Conservation (phyloP, 2,329 filamentous ascomycete species). For the Periconia sp. region DNA sequence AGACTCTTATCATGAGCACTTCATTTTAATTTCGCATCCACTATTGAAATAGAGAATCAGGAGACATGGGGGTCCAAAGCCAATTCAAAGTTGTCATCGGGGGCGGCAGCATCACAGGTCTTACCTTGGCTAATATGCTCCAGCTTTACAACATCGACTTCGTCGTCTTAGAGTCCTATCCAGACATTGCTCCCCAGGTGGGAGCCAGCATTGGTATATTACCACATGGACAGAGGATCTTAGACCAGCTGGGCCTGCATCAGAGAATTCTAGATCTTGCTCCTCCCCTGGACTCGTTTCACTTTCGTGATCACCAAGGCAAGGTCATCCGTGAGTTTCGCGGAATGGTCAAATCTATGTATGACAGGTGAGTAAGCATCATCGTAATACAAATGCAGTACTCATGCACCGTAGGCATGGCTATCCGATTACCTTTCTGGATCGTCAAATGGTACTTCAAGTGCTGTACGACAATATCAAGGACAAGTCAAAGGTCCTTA, state of each 20-base stretch:
- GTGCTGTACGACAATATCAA: slow-evolving; percentile 26
- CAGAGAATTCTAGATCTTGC: slow-evolving; percentile 10
- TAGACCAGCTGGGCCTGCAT: slow-evolving; percentile 31
- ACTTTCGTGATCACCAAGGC: slow-evolving; percentile 4
- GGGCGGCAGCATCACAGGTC: slow-evolving; percentile 25
- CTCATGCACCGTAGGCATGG: background rate
- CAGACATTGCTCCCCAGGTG: slow-evolving; percentile 21
- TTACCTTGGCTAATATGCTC: slow-evolving; percentile 25
- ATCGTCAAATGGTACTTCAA: slow-evolving; percentile 22
- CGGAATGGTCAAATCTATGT: background rate
- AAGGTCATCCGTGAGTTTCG: background rate
- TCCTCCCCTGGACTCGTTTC: background rate
- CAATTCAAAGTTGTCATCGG: slow-evolving; percentile 19
- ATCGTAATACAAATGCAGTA: no score
- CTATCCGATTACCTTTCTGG: slow-evolving; percentile 13
- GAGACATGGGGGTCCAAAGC: no score
- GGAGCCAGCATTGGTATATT: slow-evolving; percentile 29
- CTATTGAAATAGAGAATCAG: no score
- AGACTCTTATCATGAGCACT: no score
- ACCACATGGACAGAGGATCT: slow-evolving; percentile 23
- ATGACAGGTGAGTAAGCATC: no score
- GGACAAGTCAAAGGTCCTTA: slow-evolving; percentile 23
- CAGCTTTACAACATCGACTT: slow-evolving; percentile 29
- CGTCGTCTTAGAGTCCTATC: slow-evolving; percentile 30
- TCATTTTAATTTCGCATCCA: no score